Percentiles rank a stretch among this genome's conserved stretches.
Evolutionary conservation across 2,329 filamentous ascomycete genomes (phyloP).

Genomic region (Fusarium domesticum): DNA sequence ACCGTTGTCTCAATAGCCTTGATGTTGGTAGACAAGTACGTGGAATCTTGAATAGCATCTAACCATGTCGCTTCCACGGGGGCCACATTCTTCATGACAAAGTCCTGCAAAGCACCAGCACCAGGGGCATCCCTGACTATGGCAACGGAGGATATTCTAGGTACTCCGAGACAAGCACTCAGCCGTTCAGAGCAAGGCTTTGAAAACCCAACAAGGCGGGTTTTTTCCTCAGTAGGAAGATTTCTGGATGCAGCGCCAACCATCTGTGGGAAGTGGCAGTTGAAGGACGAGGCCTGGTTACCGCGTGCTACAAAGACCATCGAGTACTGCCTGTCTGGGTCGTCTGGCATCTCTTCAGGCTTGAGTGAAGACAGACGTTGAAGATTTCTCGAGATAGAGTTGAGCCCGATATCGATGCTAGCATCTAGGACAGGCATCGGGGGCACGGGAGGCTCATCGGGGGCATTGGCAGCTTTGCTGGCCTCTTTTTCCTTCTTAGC

Average conservation of each 20-base stretch:
- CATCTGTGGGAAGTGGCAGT: conserved; percentile 58
- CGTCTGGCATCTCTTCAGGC: background rate
- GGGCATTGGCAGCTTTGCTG: conserved; percentile 22
- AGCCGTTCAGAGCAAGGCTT: conserved; percentile 57
- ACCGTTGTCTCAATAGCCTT: conserved; percentile 35
- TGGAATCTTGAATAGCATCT: conserved; percentile 15
- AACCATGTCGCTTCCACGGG: conserved; percentile 55
- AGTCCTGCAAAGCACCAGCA: conserved; percentile 54
- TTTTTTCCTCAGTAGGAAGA: conserved; percentile 38
- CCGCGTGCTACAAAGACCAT: conserved; percentile 58
- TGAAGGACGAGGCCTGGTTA: conserved; percentile 55
- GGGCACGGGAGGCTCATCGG: conserved; percentile 32
- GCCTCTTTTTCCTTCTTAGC: conserved; percentile 48
- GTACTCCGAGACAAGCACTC: conserved; percentile 55
- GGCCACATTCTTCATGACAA: conserved; percentile 51
- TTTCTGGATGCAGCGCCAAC: conserved; percentile 48
- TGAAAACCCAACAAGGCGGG: conserved; percentile 61
- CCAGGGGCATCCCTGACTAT: conserved; percentile 56
- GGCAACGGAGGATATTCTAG: conserved; percentile 63
- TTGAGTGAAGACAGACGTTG: conserved; percentile 39
- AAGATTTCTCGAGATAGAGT: conserved; percentile 59
- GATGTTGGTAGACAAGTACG: conserved; percentile 36
- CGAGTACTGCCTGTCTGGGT: conserved; percentile 37
- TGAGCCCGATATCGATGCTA: conserved; percentile 62
- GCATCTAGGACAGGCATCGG: conserved; percentile 50